Evolutionary conservation across 1,139 yeast genomes (phyloP), one percentile per base, ranked within the genome.

Genomic region (Tardiomyces depauwii): DNA sequence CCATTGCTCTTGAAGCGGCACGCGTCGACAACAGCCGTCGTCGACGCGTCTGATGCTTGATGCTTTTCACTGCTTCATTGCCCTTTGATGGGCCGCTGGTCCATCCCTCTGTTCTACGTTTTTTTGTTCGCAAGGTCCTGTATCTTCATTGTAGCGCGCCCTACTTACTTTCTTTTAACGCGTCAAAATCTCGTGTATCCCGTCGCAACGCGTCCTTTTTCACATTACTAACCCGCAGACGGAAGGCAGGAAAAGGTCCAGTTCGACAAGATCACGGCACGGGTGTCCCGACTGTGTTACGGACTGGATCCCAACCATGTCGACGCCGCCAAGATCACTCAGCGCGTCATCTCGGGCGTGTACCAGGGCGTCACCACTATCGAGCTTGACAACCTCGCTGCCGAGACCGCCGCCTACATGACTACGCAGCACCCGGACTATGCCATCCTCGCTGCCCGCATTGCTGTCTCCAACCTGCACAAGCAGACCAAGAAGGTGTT

Each of bases 401-500:
- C 96, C 40, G 98, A 91, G 68, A 88, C 97, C 39, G 93, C 96
- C 48, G 97, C 97, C 41, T 83, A 85, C 60, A 83, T 89, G 95
- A 86, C 96, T 51, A 91, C 97, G 18, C 78, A 83, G 50, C 98
- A 91, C 65, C 97, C 97, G 19, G 97, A 91, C 67, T 89, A 91
- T 59, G 95, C 96, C 42, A 79, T 80, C 41, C 75, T 91, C 56
- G 98, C 96, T 45, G 97, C 97, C 30, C 81, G 98, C 68, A 81
- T 91, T 51, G 96, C 95, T 36, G 84, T 89, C 44, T 82, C 94
- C 42, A 86, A 87, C 65, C 74, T 89, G 62, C 96, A 89, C 72
- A 88, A 86, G 67, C 95, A 85, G 70, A 89, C 97, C 48, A 84
- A 89, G 57, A 86, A 87, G 67, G 86, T 77, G 61, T 91, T 84